A percentile compares a stretch with the other conserved stretches of the same genome.
Evolutionary conservation across 2,329 filamentous ascomycete genomes (phyloP).

Genomic region (Arthroderma sp.): DNA sequence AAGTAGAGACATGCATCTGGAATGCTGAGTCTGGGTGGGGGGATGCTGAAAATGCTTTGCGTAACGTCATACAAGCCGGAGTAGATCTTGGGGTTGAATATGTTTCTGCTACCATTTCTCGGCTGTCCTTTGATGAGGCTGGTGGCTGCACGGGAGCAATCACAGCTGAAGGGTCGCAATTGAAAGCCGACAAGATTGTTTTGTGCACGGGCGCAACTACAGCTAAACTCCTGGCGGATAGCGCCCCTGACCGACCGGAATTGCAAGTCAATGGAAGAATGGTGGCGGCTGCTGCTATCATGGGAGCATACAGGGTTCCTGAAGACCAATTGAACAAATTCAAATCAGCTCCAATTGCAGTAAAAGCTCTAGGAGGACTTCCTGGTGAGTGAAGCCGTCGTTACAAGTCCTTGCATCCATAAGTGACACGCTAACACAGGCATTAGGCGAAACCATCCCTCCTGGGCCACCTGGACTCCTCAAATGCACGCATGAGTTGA

Average conservation of each 20-base stretch:
- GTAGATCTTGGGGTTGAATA: constrained; percentile 46
- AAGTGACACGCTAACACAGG: neutral
- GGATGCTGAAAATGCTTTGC: constrained; percentile 43
- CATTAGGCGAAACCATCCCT: constrained; percentile 5
- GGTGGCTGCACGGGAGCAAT: constrained; percentile 21
- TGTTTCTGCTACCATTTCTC: constrained; percentile 32
- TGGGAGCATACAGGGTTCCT: constrained; percentile 2
- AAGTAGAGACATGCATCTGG: constrained; percentile 40
- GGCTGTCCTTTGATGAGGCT: constrained; percentile 27
- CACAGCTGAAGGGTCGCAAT: constrained; percentile 8
- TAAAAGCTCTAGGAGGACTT: constrained; percentile 2
- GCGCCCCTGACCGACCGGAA: constrained; percentile 21
- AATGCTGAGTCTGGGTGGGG: constrained; percentile 49
- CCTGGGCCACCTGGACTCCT: neutral
- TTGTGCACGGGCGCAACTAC: constrained; percentile 16
- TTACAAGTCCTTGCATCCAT: neutral
- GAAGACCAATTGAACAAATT: constrained; percentile 4
- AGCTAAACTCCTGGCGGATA: constrained; percentile 23
- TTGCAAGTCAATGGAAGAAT: constrained; percentile 37
- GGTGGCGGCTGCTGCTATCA: constrained; percentile 23
- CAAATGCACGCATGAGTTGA: constrained; percentile 6
- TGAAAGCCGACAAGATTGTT: constrained; percentile 12
- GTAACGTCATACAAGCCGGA: constrained; percentile 38
- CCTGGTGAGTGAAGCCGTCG: neutral
- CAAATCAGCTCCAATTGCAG: constrained; percentile 1